A percentile compares a stretch with the other conserved stretches of the same genome.
Evolutionary conservation across 176 grass and related monocot genomes (phyloP).

Genomic region (Juncus inflexus): DNA sequence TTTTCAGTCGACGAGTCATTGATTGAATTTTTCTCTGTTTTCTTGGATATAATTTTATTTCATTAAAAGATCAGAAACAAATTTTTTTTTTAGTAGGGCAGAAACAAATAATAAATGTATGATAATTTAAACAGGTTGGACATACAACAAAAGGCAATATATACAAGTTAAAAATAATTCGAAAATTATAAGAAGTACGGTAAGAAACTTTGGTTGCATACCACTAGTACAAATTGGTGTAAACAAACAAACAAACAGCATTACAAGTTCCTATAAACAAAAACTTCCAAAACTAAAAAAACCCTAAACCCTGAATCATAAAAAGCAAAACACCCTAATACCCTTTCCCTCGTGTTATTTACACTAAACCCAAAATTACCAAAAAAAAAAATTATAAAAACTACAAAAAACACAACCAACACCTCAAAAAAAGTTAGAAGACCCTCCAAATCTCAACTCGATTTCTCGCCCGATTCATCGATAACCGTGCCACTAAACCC

Average conservation of each 20-base stretch:
- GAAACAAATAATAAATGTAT: not conserved
- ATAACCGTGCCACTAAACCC: constrained; percentile 48
- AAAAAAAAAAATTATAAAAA: constrained; percentile 2
- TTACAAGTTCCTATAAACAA: not conserved
- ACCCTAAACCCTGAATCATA: constrained; percentile 11
- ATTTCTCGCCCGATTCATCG: constrained; percentile 66
- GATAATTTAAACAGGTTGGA: too few species aligned
- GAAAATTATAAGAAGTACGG: not conserved
- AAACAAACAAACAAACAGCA: not conserved
- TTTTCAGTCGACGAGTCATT: not conserved
- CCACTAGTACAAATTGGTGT: constrained; percentile 13
- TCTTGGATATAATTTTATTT: not conserved
- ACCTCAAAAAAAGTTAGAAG: constrained; percentile 35
- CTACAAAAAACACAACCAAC: constrained; percentile 6
- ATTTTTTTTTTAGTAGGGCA: not conserved
- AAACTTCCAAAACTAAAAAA: constrained; percentile 6
- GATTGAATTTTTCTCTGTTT: constrained; percentile 3
- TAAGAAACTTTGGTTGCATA: constrained; percentile 10
- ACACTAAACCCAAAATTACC: constrained; percentile 21
- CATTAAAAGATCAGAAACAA: not conserved
- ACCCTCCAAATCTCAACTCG: constrained; percentile 25
- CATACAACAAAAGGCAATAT: too few species aligned
- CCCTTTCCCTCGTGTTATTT: constrained; percentile 14
- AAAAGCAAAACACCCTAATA: not conserved
- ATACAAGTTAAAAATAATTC: not conserved